phyloP scores from a whole-genome alignment of 805 yeast genomes.

The Lipomyces kockii region DNA sequence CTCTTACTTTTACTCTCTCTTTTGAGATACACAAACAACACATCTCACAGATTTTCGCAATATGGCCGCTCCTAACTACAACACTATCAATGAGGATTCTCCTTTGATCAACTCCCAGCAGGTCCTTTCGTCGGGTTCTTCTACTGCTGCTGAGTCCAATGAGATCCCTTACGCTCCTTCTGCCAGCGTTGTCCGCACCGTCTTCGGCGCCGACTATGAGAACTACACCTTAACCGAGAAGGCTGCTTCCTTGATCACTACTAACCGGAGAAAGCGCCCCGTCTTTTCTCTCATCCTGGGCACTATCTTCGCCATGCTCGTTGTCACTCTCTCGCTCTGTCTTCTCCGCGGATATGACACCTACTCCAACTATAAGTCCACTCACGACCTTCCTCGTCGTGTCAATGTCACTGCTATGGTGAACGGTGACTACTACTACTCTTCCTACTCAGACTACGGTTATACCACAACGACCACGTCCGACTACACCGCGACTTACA shows the following conservation, averaged over 20 bases:
- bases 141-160: slow-evolving; percentile 11
- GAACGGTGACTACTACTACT: slow-evolving; percentile 33
- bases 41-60: too few species aligned
- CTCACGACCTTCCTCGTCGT: slow-evolving; percentile 34
- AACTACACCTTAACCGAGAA: slow-evolving; percentile 30
- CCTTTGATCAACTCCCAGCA: slow-evolving; percentile 15
- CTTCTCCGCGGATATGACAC: slow-evolving; percentile 34
- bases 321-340: slow-evolving; percentile 30
- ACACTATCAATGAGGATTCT: slow-evolving; percentile 28
- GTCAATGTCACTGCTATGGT: slow-evolving; percentile 35
- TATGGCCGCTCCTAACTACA: slow-evolving; percentile 27
- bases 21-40: too few species aligned
- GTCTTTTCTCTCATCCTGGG: slow-evolving; percentile 32
- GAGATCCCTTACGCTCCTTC: slow-evolving; percentile 24
- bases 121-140: slow-evolving; percentile 1
- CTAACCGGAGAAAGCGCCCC: slow-evolving; percentile 36
- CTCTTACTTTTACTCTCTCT: too few species aligned
- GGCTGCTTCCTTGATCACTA: slow-evolving; percentile 35
- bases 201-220: slow-evolving; percentile 30
- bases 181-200: slow-evolving; percentile 27
- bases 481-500: slow-evolving; percentile 14
- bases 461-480: slow-evolving; percentile 3
- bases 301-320: slow-evolving; percentile 27
- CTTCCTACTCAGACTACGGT: slow-evolving; percentile 9
- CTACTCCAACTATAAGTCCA: slow-evolving; percentile 29